Evolutionary conservation across 2,329 filamentous ascomycete species (phyloP).

Genomic region (Orbilia blumenaviensis): DNA sequence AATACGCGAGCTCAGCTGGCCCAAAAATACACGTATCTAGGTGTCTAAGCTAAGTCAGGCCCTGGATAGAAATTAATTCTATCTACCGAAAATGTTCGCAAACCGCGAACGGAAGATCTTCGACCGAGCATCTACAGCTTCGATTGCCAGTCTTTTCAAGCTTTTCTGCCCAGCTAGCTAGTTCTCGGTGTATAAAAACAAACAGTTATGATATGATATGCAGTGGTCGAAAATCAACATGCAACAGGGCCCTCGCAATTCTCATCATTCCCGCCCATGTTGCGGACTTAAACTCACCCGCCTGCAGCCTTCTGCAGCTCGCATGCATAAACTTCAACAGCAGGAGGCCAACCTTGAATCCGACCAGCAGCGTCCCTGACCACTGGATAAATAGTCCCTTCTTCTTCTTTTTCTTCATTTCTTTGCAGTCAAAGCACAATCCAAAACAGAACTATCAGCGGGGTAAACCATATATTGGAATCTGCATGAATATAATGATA

Average conservation of each 20-base stretch:
- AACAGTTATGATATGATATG: neutral
- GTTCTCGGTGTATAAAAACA: neutral
- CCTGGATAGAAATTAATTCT: no score
- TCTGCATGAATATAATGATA: neutral
- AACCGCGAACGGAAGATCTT: neutral
- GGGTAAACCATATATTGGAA: neutral
- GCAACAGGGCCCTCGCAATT: neutral
- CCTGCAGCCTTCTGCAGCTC: neutral
- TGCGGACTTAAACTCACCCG: neutral
- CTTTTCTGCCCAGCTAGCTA: neutral
- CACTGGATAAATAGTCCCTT: slow-evolving; percentile 5
- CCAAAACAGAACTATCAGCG: slow-evolving; percentile 1
- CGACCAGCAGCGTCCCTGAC: neutral
- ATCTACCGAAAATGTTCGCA: no score
- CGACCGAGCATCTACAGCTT: neutral
- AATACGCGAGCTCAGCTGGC: no score
- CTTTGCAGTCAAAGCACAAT: slow-evolving; percentile 4
- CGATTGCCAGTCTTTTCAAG: neutral
- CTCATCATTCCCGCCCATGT: neutral
- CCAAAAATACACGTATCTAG: no score
- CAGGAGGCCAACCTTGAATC: neutral
- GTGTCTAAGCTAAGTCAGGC: no score
- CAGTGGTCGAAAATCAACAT: neutral
- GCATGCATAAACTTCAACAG: neutral
- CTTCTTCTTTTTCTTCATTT: no score